Percentiles rank a stretch among this genome's conserved stretches.
Conservation (phyloP, 805 yeast species). For the Saccharomycopsis schoenii region DNA sequence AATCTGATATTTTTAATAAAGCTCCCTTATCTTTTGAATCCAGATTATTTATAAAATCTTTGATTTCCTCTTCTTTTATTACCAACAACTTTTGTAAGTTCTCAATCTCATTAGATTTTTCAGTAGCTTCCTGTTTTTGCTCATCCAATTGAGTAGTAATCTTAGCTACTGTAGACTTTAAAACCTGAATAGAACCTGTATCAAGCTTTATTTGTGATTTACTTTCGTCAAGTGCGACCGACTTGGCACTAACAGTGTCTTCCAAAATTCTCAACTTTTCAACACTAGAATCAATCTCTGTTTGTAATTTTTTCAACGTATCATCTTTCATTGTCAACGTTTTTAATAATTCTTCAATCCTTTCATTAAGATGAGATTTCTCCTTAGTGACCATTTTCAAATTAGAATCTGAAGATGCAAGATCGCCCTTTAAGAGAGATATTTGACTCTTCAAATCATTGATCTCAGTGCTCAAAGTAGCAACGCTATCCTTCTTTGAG, state of each 20-base stretch:
- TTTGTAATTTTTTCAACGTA: not conserved
- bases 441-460: not conserved
- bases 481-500: not conserved
- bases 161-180: not conserved
- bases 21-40: not conserved
- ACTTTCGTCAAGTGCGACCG: not conserved
- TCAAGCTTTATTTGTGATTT: not conserved
- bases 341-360: not conserved
- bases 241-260: not conserved
- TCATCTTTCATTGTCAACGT: not conserved
- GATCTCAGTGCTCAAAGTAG: not conserved
- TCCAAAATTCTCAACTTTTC: not conserved
- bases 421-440: not conserved
- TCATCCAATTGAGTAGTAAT: not conserved
- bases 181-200: not conserved
- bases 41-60: not conserved
- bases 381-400: not conserved
- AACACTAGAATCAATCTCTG: not conserved
- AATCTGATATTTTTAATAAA: not conserved
- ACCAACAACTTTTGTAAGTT: not conserved
- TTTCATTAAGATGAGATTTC: not conserved
- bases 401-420: not conserved
- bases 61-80: not conserved
- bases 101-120: not conserved
- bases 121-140: not conserved